phyloP scores from a whole-genome alignment of 495 filamentous ascomycete genomes.

The Xanthoparmelia taractica region DNA sequence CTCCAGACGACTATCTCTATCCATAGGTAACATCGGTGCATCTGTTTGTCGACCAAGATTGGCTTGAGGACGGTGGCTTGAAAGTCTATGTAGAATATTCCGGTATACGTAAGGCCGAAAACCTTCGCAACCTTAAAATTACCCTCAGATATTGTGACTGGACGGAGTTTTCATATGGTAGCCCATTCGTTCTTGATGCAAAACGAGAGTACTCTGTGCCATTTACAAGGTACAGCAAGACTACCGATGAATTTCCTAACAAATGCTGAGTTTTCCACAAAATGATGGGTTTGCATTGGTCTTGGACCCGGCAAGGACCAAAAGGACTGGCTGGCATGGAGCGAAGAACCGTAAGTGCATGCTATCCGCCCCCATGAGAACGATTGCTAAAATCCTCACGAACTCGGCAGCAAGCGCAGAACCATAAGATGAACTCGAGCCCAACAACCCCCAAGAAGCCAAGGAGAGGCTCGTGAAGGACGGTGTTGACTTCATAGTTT shows the following conservation, averaged over 20 bases:
- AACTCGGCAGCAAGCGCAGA: not conserved
- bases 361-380: not conserved
- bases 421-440: too few relatives aligned
- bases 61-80: slow-evolving; percentile 26
- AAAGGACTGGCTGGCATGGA: slow-evolving; percentile 18
- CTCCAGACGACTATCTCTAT: not conserved
- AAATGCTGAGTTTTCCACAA: too few relatives aligned
- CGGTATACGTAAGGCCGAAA: too few relatives aligned
- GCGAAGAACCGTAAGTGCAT: slow-evolving; percentile 6
- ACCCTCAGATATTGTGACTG: slow-evolving; percentile 33
- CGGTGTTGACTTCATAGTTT: slow-evolving; percentile 13
- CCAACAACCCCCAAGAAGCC: slow-evolving; percentile 1
- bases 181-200: slow-evolving; percentile 25
- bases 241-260: slow-evolving; percentile 13
- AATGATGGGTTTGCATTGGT: too few relatives aligned
- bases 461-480: slow-evolving; percentile 13
- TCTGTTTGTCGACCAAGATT: slow-evolving; percentile 28
- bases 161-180: too few relatives aligned
- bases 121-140: slow-evolving; percentile 23
- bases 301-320: slow-evolving; percentile 11
- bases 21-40: slow-evolving; percentile 21
- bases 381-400: not conserved
- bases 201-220: not conserved
- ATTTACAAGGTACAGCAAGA: slow-evolving; percentile 4
- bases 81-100: too few relatives aligned